phyloP scores from a whole-genome alignment of 75 land plant species.

The Gnetum montanum region DNA sequence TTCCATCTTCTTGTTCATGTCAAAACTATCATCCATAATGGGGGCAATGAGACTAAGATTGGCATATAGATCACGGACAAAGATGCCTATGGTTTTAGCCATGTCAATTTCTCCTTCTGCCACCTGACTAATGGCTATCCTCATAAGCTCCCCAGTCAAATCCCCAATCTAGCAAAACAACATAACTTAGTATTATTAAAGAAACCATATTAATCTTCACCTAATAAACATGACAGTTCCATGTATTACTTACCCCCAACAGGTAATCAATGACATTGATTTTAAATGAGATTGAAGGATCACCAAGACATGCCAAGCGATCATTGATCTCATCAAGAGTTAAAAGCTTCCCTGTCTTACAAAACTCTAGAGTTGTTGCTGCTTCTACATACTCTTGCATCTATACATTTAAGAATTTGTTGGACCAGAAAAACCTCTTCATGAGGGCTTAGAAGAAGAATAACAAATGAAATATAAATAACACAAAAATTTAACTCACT shows the following conservation, averaged over 20 bases:
- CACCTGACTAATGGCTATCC: constrained; percentile 72
- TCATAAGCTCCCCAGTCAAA: constrained; percentile 92
- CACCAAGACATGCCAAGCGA: constrained; percentile 38
- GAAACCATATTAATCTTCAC: neutral
- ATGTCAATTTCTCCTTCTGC: constrained; percentile 72
- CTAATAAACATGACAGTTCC: neutral
- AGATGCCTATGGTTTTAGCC: constrained; percentile 59
- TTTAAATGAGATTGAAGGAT: constrained; percentile 43
- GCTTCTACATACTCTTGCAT: constrained; percentile 92
- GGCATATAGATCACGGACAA: constrained; percentile 63
- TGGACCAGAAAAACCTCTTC: neutral
- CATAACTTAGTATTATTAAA: neutral
- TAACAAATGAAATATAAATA: neutral
- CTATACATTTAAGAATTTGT: constrained; percentile 12
- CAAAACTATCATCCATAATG: constrained; percentile 47
- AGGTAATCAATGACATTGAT: constrained; percentile 70
- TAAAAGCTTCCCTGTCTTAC: constrained; percentile 61
- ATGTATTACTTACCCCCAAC: constrained; percentile 79
- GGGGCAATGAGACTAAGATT: constrained; percentile 56
- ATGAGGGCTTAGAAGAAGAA: neutral
- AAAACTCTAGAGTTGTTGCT: constrained; percentile 65
- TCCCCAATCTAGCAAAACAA: constrained; percentile 57
- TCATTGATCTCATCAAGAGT: constrained; percentile 61
- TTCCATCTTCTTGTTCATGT: constrained; percentile 82
- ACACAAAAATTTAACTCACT: constrained; percentile 18